Evolutionary conservation across 2,329 filamentous ascomycete genomes (phyloP).

Genomic region (Cladophialophora chaetospira): DNA sequence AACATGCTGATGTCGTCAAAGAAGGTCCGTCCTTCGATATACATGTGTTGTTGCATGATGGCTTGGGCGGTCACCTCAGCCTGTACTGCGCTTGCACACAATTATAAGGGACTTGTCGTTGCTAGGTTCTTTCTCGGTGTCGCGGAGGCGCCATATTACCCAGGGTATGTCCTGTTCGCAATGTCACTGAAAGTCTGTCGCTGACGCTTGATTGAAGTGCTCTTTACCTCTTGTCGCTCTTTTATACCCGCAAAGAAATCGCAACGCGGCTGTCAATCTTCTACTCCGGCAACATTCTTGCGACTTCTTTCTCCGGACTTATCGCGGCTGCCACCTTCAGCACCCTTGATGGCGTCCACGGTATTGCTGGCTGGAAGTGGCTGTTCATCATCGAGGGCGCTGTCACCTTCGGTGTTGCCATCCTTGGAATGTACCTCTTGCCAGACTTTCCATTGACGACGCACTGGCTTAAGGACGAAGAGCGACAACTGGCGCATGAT

Average conservation of each 20-base stretch:
- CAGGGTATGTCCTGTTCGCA: too few relatives aligned
- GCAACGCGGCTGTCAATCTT: slow-evolving; percentile 57
- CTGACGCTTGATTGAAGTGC: too few relatives aligned
- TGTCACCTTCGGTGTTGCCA: slow-evolving; percentile 47
- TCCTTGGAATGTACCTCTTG: slow-evolving; percentile 45
- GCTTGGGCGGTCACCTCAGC: slow-evolving; percentile 41
- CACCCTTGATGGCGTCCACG: slow-evolving; percentile 59
- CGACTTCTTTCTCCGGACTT: slow-evolving; percentile 62
- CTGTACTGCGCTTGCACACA: slow-evolving; percentile 40
- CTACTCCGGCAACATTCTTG: slow-evolving; percentile 62
- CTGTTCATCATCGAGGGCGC: slow-evolving; percentile 60
- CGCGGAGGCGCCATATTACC: slow-evolving; percentile 58
- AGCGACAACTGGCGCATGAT: slow-evolving; percentile 46
- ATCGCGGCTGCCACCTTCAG: slow-evolving; percentile 62
- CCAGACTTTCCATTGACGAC: slow-evolving; percentile 47
- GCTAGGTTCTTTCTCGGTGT: slow-evolving; percentile 46
- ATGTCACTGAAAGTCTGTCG: too few relatives aligned
- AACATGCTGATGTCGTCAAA: slow-evolving; percentile 57
- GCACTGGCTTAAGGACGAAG: slow-evolving; percentile 30
- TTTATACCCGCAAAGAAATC: slow-evolving; percentile 62
- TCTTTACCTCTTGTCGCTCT: slow-evolving; percentile 57
- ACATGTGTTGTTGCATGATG: slow-evolving; percentile 48
- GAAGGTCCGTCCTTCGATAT: slow-evolving; percentile 55
- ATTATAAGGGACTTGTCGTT: slow-evolving; percentile 45
- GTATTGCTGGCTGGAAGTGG: slow-evolving; percentile 48